Percentiles rank a stretch among this genome's conserved stretches.
phyloP scores from a whole-genome alignment of 495 filamentous ascomycete species.

The Penicillium arizonense region DNA sequence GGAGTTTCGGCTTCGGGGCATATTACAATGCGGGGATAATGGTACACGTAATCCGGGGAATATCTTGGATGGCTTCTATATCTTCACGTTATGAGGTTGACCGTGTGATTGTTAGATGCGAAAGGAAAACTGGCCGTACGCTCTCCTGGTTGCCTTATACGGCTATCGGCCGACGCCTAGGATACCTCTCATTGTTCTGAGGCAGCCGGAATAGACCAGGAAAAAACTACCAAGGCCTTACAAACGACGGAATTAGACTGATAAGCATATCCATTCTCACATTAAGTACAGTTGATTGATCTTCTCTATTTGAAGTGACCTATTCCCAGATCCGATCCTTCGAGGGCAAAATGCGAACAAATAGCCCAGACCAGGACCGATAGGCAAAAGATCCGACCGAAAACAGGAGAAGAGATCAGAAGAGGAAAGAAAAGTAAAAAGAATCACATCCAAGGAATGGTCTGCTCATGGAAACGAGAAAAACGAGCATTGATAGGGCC shows the following conservation, averaged over 20 bases:
- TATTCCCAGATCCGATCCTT: conserved; percentile 8
- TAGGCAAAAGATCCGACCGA: not conserved
- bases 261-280: conserved; percentile 31
- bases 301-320: conserved; percentile 21
- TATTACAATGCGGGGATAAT: too few relatives aligned
- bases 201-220: too few relatives aligned
- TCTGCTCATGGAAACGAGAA: conserved; percentile 7
- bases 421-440: conserved; percentile 5
- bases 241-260: not conserved
- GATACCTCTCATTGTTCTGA: too few relatives aligned
- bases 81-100: too few relatives aligned
- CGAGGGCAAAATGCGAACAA: conserved; percentile 3
- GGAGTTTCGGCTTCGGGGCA: too few relatives aligned
- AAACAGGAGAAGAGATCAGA: conserved; percentile 4
- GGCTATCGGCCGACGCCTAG: too few relatives aligned
- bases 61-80: too few relatives aligned
- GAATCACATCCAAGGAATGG: conserved; percentile 13
- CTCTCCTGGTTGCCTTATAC: too few relatives aligned
- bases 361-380: not conserved
- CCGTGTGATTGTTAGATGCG: too few relatives aligned
- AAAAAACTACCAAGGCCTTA: too few relatives aligned
- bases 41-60: too few relatives aligned
- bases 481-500: conserved; percentile 12
- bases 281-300: conserved; percentile 31
- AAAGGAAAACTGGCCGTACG: too few relatives aligned